Conservation (phyloP, 495 filamentous ascomycete genomes). For the Penicillium nucicola region DNA sequence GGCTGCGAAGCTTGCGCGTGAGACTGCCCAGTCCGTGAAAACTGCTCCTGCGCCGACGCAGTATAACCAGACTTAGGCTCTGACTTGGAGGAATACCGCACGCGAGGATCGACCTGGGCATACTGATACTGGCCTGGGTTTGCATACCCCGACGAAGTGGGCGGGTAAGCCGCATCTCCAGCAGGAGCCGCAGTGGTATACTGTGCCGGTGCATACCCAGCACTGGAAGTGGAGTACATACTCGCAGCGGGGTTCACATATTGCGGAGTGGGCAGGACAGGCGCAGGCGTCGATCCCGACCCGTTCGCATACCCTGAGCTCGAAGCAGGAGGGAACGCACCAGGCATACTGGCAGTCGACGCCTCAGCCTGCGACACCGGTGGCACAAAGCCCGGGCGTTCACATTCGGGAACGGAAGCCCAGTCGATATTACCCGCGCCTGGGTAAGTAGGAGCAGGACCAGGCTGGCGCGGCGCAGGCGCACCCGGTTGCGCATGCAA, state of each 20-base stretch:
- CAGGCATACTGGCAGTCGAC: conserved; percentile 29
- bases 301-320: conserved; percentile 17
- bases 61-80: conserved; percentile 23
- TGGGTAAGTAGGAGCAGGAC: conserved; percentile 6
- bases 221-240: conserved; percentile 16
- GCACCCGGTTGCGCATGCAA: conserved; percentile 20
- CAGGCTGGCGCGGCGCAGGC: conserved; percentile 9
- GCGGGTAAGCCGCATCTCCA: conserved; percentile 4
- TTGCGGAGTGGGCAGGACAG: conserved; percentile 22
- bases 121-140: conserved; percentile 37
- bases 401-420: conserved; percentile 39
- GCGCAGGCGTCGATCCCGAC: conserved; percentile 18
- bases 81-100: conserved; percentile 43
- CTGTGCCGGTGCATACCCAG: conserved; percentile 20
- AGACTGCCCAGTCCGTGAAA: conserved; percentile 11
- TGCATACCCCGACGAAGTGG: conserved; percentile 24
- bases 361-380: conserved; percentile 28
- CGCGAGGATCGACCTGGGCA: conserved; percentile 41
- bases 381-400: conserved; percentile 41
- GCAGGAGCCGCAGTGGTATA: conserved; percentile 28
- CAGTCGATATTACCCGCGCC: conserved; percentile 16
- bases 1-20: conserved; percentile 17
- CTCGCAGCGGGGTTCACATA: conserved; percentile 16
- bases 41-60: conserved; percentile 21
- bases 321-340: conserved; percentile 33